A percentile compares a stretch with the other conserved stretches of the same genome.
phyloP scores from a whole-genome alignment of 2,329 filamentous ascomycete species.

The Sphaceloma murrayae region DNA sequence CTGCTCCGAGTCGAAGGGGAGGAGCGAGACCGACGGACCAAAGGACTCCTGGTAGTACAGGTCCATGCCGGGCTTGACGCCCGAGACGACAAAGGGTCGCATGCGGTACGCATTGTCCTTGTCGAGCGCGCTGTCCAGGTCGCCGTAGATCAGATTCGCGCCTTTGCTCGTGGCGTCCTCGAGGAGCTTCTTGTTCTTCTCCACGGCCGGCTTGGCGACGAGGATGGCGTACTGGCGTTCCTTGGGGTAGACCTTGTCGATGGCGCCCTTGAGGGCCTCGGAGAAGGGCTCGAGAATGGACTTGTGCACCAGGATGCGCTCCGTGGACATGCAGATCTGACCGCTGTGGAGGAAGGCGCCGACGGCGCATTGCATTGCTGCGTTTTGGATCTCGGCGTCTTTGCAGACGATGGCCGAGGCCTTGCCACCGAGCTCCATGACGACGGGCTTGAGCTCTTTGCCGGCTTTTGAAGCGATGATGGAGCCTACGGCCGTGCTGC shows the following conservation, averaged over 20 bases:
- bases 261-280: conserved; percentile 36
- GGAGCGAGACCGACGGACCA: conserved; percentile 16
- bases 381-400: conserved; percentile 32
- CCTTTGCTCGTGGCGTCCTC: conserved; percentile 49
- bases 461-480: conserved; percentile 26
- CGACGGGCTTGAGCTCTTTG: conserved; percentile 35
- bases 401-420: conserved; percentile 35
- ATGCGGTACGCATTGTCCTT: conserved; percentile 29
- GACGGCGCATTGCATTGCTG: conserved; percentile 18
- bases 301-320: conserved; percentile 57
- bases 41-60: conserved; percentile 61
- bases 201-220: conserved; percentile 35
- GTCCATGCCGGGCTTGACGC: conserved; percentile 58
- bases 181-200: conserved; percentile 46
- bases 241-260: conserved; percentile 37
- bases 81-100: conserved; percentile 55
- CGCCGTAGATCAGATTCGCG: conserved; percentile 29
- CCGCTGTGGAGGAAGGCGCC: conserved; percentile 18
- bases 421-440: conserved; percentile 39
- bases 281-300: conserved; percentile 46
- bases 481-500: conserved; percentile 24
- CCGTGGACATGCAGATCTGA: conserved; percentile 65
- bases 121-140: conserved; percentile 21
- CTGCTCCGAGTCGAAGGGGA: conserved; percentile 19
- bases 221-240: conserved; percentile 33